Conservation (phyloP, 139 green algal genomes). For the Chlorella sorokiniana region DNA sequence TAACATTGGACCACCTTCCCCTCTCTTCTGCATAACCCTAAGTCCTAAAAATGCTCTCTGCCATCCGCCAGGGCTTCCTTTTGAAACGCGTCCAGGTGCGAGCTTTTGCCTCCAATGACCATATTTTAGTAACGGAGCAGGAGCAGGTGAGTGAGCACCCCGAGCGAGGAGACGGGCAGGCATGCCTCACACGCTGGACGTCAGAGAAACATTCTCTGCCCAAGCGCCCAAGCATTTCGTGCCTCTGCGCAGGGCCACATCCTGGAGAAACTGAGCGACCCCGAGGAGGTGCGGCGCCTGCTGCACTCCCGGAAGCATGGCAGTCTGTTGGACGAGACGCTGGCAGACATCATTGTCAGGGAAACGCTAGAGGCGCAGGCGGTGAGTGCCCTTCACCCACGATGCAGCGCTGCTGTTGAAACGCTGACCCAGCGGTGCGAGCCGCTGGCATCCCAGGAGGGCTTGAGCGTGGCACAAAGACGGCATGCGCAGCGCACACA, state of each 20-base stretch:
- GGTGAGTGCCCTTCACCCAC: too few species aligned
- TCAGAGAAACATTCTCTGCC: too few species aligned
- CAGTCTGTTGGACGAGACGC: neutral
- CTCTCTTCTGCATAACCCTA: too few species aligned
- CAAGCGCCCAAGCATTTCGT: neutral
- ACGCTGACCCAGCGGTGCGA: too few species aligned
- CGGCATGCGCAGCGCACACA: too few species aligned
- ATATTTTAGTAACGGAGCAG: slow-evolving; percentile 8
- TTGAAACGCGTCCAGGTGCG: too few species aligned
- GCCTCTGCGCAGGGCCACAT: slow-evolving; percentile 4
- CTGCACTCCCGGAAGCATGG: neutral
- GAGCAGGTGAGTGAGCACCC: neutral
- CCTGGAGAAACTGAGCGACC: neutral
- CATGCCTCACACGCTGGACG: too few species aligned
- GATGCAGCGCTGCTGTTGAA: too few species aligned
- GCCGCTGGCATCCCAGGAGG: too few species aligned
- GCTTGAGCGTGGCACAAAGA: neutral
- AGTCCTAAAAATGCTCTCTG: too few species aligned
- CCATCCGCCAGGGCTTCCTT: too few species aligned
- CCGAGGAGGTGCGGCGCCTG: slow-evolving; percentile 9
- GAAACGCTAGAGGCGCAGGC: slow-evolving; percentile 7
- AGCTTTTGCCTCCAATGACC: neutral
- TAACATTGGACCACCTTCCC: too few species aligned
- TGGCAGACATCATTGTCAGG: neutral
- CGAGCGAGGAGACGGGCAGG: neutral